Evolutionary conservation across 768 basidiomycete genomes (phyloP).

Genomic region (Lactarius psammicola): DNA sequence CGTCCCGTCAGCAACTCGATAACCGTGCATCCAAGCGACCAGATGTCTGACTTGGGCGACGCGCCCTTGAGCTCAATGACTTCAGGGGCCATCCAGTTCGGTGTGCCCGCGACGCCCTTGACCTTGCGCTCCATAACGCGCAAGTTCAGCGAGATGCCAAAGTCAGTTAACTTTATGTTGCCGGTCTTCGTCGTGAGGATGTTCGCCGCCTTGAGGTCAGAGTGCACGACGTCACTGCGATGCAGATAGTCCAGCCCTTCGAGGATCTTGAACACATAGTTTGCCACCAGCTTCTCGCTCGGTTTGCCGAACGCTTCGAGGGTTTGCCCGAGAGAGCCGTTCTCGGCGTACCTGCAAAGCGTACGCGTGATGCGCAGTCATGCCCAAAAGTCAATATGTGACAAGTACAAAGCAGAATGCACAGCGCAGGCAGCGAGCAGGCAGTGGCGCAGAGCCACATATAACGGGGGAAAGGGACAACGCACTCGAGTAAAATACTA

Average conservation of each 20-base stretch:
- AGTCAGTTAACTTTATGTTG: slow-evolving; percentile 95
- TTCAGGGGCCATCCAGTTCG: slow-evolving; percentile 99
- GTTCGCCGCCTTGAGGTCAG: slow-evolving; percentile 97
- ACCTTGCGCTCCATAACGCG: slow-evolving; percentile 84
- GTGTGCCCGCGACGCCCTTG: slow-evolving; percentile 88
- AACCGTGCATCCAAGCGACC: slow-evolving; percentile 94
- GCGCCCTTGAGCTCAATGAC: slow-evolving; percentile 95
- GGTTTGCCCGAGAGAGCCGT: slow-evolving; percentile 91
- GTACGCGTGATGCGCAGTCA: slow-evolving; percentile 15
- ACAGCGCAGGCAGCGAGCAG: neutral
- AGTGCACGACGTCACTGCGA: slow-evolving; percentile 86
- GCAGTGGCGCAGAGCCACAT: slow-evolving; percentile 10
- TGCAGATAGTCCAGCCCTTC: slow-evolving; percentile 95
- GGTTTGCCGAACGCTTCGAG: slow-evolving; percentile 91
- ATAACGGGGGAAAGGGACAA: slow-evolving; percentile 28
- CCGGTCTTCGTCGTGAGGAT: slow-evolving; percentile 98
- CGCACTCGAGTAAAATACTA: slow-evolving; percentile 93
- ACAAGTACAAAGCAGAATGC: neutral
- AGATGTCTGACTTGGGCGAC: slow-evolving; percentile 90
- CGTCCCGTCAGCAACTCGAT: slow-evolving; percentile 90
- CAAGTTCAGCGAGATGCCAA: slow-evolving; percentile 95
- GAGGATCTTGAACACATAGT: slow-evolving; percentile 94
- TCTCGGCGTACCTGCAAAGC: slow-evolving; percentile 84
- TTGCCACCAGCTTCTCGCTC: slow-evolving; percentile 87
- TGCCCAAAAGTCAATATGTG: neutral